Conservation (phyloP, 768 basidiomycete species). For the Hebeloma cylindrosporum region DNA sequence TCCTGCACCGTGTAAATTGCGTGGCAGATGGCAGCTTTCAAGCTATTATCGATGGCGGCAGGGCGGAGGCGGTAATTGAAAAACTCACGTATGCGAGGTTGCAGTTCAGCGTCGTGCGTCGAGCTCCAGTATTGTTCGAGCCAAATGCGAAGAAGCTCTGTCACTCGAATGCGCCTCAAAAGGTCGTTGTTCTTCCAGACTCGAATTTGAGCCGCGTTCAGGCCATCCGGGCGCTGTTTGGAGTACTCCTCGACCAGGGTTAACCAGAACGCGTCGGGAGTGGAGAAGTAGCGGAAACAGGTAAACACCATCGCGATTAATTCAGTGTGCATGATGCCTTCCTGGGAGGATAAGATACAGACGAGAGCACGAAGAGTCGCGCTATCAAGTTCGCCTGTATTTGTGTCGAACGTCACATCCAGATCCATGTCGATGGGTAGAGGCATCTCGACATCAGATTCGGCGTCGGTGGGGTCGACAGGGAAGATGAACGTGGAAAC, state of each 20-base stretch:
- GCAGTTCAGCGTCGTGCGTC: background rate
- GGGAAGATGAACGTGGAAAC: too few species aligned
- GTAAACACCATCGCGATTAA: slow-evolving; percentile 60
- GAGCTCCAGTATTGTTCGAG: slow-evolving; percentile 10
- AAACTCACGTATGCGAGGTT: background rate
- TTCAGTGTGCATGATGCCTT: slow-evolving; percentile 38
- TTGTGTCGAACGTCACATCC: slow-evolving; percentile 1
- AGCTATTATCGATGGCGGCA: background rate
- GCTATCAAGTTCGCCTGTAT: slow-evolving; percentile 28
- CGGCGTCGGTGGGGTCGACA: too few species aligned
- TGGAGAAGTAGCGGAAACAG: slow-evolving; percentile 70
- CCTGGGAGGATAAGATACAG: slow-evolving; percentile 45
- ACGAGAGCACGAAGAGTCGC: slow-evolving; percentile 41
- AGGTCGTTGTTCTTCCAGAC: slow-evolving; percentile 1
- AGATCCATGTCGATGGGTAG: too few species aligned
- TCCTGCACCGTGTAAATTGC: too few species aligned
- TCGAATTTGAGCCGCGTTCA: slow-evolving; percentile 27
- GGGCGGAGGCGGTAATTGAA: background rate
- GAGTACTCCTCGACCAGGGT: background rate
- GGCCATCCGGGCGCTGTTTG: slow-evolving; percentile 33
- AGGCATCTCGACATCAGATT: too few species aligned
- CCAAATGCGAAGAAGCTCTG: slow-evolving; percentile 8
- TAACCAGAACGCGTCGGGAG: slow-evolving; percentile 32
- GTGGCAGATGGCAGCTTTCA: slow-evolving; percentile 1
- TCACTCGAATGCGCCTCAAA: slow-evolving; percentile 8